phyloP scores from a whole-genome alignment of 2,329 filamentous ascomycete genomes.

The Colletotrichum lupini region DNA sequence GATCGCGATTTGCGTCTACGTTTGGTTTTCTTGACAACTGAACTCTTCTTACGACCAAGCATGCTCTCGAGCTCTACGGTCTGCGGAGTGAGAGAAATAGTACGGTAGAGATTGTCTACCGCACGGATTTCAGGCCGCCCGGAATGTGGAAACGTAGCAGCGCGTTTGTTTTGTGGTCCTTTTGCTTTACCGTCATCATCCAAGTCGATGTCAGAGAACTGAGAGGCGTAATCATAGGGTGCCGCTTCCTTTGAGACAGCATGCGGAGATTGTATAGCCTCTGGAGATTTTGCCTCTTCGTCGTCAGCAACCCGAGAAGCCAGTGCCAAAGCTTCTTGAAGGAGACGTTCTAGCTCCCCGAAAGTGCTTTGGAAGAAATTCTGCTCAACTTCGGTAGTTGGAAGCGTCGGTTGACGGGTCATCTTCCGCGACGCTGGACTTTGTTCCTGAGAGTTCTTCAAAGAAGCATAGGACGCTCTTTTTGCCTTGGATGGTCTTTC shows the following conservation, averaged over 20 bases:
- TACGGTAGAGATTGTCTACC: constrained; percentile 29
- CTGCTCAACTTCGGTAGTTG: constrained; percentile 33
- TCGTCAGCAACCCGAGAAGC: constrained; percentile 52
- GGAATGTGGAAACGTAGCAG: constrained; percentile 20
- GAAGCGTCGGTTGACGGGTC: constrained; percentile 31
- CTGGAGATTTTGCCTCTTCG: constrained; percentile 38
- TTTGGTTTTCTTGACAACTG: neutral
- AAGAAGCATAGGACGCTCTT: neutral
- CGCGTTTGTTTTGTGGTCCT: neutral
- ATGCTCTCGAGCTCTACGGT: neutral
- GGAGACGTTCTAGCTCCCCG: constrained; percentile 56
- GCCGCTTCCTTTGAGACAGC: neutral
- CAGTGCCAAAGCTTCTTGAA: constrained; percentile 57
- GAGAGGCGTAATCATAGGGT: neutral
- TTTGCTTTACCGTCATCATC: neutral
- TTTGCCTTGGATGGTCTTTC: constrained; percentile 36
- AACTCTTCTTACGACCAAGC: constrained; percentile 16
- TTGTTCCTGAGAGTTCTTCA: neutral
- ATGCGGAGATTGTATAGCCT: neutral
- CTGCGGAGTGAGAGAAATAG: constrained; percentile 26
- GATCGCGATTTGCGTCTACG: neutral
- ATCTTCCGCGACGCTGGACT: constrained; percentile 19
- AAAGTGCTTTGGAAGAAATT: constrained; percentile 49
- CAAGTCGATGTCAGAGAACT: constrained; percentile 20
- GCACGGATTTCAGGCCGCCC: constrained; percentile 39